These are phyloP conservation scores for Cyclostephanos invisitatus DNA, from an alignment of 108 stramenopile genomes.

Conservation along the genomic window DNA sequence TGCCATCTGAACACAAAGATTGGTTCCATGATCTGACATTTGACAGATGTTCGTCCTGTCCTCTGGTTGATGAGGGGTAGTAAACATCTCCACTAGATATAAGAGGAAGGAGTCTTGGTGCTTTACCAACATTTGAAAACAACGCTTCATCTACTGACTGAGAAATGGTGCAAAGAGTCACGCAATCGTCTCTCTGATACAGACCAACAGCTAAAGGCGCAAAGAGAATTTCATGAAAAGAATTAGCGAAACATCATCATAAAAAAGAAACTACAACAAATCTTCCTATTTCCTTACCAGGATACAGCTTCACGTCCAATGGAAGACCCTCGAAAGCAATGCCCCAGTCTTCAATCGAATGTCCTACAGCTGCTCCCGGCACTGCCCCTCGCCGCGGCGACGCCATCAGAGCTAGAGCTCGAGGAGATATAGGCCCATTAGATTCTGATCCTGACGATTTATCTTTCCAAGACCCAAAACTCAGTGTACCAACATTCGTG, in stretches of 20 bases:
- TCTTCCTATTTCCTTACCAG: constrained; percentile 17
- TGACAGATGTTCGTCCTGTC: constrained; percentile 9
- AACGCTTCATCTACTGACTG: constrained; percentile 10
- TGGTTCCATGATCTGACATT: constrained; percentile 55
- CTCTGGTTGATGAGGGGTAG: constrained; percentile 39
- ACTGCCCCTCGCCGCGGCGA: constrained; percentile 28
- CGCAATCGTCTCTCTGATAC: constrained; percentile 81
- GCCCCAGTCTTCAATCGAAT: constrained; percentile 83
- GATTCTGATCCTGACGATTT: constrained; percentile 26
- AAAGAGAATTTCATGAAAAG: neutral
- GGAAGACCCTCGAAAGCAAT: constrained; percentile 87
- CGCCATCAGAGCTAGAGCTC: constrained; percentile 46
- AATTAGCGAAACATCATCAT: neutral
- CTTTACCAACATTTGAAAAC: constrained; percentile 16
- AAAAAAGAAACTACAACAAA: neutral
- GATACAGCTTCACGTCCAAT: constrained; percentile 74
- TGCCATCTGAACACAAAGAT: constrained; percentile 52
- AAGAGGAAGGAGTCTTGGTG: constrained; percentile 11
- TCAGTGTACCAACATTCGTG: constrained; percentile 81
- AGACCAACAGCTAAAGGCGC: constrained; percentile 67
- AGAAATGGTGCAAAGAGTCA: constrained; percentile 67
- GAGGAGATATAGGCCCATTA: constrained; percentile 30
- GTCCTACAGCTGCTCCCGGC: constrained; percentile 31
- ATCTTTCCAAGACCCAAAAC: constrained; percentile 80
- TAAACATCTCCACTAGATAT: constrained; percentile 56